phyloP scores from a whole-genome alignment of 208 protist genomes.

The Wallacemonas sp. region DNA sequence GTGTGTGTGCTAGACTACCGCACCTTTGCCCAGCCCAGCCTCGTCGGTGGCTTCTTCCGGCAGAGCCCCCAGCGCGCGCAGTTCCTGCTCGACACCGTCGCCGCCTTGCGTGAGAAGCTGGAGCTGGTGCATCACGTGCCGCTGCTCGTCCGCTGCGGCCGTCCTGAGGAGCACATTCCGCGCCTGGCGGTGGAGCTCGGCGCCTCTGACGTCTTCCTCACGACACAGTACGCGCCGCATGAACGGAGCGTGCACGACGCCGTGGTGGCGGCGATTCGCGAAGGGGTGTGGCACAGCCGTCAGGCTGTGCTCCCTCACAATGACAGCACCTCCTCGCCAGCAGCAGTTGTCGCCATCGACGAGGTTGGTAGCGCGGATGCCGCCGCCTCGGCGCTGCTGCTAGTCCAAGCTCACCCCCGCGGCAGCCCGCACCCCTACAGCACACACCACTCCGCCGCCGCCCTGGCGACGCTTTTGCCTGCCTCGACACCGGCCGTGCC shows the following conservation, averaged over 20 bases:
- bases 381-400: slow-evolving; percentile 7
- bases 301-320: slow-evolving; percentile 11
- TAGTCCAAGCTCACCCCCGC: slow-evolving; percentile 22
- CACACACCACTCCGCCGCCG: neutral
- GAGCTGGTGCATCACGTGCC: slow-evolving; percentile 57
- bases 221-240: slow-evolving; percentile 88
- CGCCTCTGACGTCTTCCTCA: slow-evolving; percentile 74
- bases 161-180: slow-evolving; percentile 85
- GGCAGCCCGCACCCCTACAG: slow-evolving; percentile 11
- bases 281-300: slow-evolving; percentile 53
- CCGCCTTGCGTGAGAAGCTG: slow-evolving; percentile 58
- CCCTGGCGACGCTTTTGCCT: no score
- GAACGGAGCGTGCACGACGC: slow-evolving; percentile 72
- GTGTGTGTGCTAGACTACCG: slow-evolving; percentile 83
- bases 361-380: neutral
- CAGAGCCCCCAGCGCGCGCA: slow-evolving; percentile 78
- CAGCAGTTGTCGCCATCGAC: slow-evolving; percentile 14
- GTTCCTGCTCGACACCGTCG: slow-evolving; percentile 75
- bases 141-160: slow-evolving; percentile 74
- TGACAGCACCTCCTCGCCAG: slow-evolving; percentile 1
- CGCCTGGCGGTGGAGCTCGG: slow-evolving; percentile 73
- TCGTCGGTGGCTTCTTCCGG: slow-evolving; percentile 80
- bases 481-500: slow-evolving; percentile 17
- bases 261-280: slow-evolving; percentile 33
- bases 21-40: slow-evolving; percentile 82